phyloP scores from a whole-genome alignment of 495 filamentous ascomycete species.

The Cairneyella variabilis region DNA sequence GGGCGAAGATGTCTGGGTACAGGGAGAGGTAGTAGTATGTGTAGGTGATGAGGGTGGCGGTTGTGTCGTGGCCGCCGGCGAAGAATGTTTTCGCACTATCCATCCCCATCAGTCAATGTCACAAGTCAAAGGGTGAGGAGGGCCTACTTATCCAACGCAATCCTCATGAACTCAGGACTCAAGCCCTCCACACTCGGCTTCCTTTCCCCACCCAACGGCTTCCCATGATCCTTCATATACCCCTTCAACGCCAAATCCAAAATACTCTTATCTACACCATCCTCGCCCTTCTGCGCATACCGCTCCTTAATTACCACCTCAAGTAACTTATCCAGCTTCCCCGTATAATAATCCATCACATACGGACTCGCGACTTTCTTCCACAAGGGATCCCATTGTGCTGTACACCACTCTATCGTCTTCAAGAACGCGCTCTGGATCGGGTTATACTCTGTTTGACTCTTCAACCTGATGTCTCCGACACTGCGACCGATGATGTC shows the following conservation, averaged over 20 bases:
- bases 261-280: slow-evolving; percentile 88
- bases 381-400: slow-evolving; percentile 7
- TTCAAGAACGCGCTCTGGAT: slow-evolving; percentile 1
- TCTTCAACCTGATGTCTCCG: slow-evolving; percentile 16
- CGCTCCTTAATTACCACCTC: slow-evolving; percentile 5
- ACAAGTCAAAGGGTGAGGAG: neutral
- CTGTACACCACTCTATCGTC: neutral
- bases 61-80: slow-evolving; percentile 49
- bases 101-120: neutral
- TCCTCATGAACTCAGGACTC: slow-evolving; percentile 7
- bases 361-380: neutral
- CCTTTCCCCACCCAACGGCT: neutral
- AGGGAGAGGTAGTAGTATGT: slow-evolving; percentile 42
- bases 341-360: slow-evolving; percentile 1
- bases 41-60: slow-evolving; percentile 32
- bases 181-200: neutral
- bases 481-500: slow-evolving; percentile 35
- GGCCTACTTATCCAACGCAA: slow-evolving; percentile 13
- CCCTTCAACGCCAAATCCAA: slow-evolving; percentile 93
- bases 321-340: slow-evolving; percentile 7
- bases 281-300: slow-evolving; percentile 32
- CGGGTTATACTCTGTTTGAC: neutral
- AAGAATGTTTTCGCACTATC: slow-evolving; percentile 36
- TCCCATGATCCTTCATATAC: slow-evolving; percentile 53
- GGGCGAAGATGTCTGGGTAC: slow-evolving; percentile 35